Percentiles rank a stretch among this genome's conserved stretches.
Conservation (phyloP, 2,329 filamentous ascomycete species). For the Hypoxylon sp. region DNA sequence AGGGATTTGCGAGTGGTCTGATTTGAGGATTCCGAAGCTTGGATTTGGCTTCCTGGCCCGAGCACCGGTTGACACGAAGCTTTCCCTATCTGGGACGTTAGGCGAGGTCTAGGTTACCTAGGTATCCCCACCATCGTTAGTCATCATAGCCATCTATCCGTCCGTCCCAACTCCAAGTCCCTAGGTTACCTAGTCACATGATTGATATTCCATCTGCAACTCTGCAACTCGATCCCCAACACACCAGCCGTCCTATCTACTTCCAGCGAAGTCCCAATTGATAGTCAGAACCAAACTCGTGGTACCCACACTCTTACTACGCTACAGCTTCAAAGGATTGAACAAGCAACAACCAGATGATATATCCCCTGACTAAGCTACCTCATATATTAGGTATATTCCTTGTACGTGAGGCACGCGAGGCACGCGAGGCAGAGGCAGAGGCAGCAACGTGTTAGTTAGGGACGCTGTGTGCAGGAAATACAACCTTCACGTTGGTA, state of each 20-base stretch:
- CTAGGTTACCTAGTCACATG: slow-evolving; percentile 11
- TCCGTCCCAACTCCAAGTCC: background rate
- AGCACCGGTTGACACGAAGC: slow-evolving; percentile 40
- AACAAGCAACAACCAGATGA: background rate
- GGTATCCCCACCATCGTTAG: background rate
- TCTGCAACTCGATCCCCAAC: background rate
- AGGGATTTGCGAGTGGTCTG: slow-evolving; percentile 46
- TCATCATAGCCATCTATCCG: background rate
- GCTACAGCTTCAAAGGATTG: background rate
- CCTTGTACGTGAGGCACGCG: background rate
- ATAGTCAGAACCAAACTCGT: background rate
- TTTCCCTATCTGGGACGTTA: slow-evolving; percentile 38
- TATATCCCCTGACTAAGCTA: background rate
- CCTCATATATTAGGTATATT: background rate
- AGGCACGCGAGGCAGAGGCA: background rate
- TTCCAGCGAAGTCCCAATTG: background rate
- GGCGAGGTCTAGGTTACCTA: too few relatives aligned
- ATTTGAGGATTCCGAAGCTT: slow-evolving; percentile 42
- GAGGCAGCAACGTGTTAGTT: slow-evolving; percentile 3
- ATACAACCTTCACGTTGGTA: slow-evolving; percentile 8
- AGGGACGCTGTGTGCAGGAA: slow-evolving; percentile 1
- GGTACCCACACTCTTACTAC: background rate
- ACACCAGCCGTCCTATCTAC: background rate
- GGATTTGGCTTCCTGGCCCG: slow-evolving; percentile 21
- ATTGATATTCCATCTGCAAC: background rate